Percentiles rank a stretch among this genome's conserved stretches.
Evolutionary conservation across 1,284 basidiomycete species (phyloP).

Genomic region (Chalciporus sp.): DNA sequence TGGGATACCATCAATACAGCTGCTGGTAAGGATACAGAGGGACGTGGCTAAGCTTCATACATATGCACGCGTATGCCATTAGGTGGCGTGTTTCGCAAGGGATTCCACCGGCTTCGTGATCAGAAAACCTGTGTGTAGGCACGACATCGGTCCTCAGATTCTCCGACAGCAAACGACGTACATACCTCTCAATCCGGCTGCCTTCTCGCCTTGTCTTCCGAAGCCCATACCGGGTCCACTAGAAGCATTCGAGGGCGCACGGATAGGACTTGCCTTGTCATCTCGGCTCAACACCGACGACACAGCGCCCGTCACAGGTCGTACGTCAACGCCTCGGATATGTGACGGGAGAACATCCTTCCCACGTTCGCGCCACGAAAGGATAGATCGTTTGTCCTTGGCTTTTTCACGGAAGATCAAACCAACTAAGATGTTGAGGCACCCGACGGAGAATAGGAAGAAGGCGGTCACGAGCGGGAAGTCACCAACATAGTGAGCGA

Average conservation of each 20-base stretch:
- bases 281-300: conserved; percentile 12
- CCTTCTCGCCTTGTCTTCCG: conserved; percentile 75
- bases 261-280: conserved; percentile 10
- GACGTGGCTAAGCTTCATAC: neutral
- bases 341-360: conserved; percentile 61
- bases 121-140: conserved; percentile 39
- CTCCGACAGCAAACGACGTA: neutral
- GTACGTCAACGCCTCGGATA: conserved; percentile 21
- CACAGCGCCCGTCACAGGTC: conserved; percentile 14
- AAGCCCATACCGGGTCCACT: conserved; percentile 68
- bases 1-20: conserved; percentile 2
- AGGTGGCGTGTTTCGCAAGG: conserved; percentile 40
- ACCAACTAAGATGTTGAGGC: conserved; percentile 79
- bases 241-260: conserved; percentile 11
- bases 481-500: conserved; percentile 77
- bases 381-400: conserved; percentile 65
- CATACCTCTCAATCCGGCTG: conserved; percentile 60
- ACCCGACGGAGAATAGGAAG: conserved; percentile 84
- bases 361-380: conserved; percentile 62
- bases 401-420: conserved; percentile 69
- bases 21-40: conserved; percentile 4
- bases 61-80: neutral
- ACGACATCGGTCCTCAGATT: neutral
- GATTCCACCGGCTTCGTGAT: conserved; percentile 60
- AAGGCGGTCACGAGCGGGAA: conserved; percentile 85